Conservation (phyloP, 441 rosid species). For the Breynia disticha region DNA sequence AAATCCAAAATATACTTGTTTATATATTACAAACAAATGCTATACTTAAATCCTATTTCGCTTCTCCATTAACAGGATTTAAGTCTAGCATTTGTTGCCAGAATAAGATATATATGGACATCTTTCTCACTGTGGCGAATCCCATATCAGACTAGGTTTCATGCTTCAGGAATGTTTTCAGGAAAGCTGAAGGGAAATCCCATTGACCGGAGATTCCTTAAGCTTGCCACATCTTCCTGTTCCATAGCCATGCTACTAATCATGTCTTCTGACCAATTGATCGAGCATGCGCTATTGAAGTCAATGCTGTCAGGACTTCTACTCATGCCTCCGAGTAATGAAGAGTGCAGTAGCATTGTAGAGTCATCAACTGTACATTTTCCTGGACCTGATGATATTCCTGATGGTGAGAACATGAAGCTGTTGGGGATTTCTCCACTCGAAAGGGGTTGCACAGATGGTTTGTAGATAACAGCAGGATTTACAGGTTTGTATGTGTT, state of each 20-base stretch:
- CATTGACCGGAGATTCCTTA: slow-evolving; percentile 20
- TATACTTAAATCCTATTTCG: slow-evolving; percentile 14
- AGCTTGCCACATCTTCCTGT: slow-evolving; percentile 17
- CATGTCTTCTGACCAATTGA: slow-evolving; percentile 30
- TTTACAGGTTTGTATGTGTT: slow-evolving; percentile 23
- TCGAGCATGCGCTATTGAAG: slow-evolving; percentile 30
- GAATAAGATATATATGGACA: slow-evolving; percentile 50
- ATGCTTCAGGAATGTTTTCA: slow-evolving; percentile 19
- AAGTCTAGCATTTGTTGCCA: slow-evolving; percentile 47
- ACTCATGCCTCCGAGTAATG: slow-evolving; percentile 12
- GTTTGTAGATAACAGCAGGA: slow-evolving; percentile 19
- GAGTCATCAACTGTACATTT: slow-evolving; percentile 18
- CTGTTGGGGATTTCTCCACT: slow-evolving; percentile 20
- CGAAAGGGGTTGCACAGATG: slow-evolving; percentile 20
- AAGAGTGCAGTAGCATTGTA: slow-evolving; percentile 24
- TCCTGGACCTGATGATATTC: slow-evolving; percentile 26
- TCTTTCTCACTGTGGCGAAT: slow-evolving; percentile 45
- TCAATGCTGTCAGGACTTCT: slow-evolving; percentile 18
- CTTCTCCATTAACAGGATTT: slow-evolving; percentile 7
- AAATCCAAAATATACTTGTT: slow-evolving; percentile 6
- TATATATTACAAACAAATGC: slow-evolving; percentile 4
- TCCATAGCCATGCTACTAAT: slow-evolving; percentile 16
- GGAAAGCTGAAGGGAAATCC: slow-evolving; percentile 55
- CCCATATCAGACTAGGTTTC: slow-evolving; percentile 41
- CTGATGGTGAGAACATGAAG: slow-evolving; percentile 30